Evolutionary conservation across 2,329 filamentous ascomycete species (phyloP).

Genomic region (Rhynchosporium graminicola): DNA sequence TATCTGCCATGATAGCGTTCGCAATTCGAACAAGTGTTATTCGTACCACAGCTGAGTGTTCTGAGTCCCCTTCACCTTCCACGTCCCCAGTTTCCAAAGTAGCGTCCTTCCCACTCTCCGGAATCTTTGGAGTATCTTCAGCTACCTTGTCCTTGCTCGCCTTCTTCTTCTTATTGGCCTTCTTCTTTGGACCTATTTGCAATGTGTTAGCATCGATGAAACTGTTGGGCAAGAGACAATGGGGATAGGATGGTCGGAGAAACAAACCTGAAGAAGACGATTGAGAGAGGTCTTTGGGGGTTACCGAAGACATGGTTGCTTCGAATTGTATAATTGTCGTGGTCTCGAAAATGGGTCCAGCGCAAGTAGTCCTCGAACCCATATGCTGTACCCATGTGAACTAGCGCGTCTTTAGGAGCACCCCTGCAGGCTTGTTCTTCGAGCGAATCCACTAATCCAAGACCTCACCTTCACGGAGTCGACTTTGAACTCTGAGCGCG

Average conservation of each 20-base stretch:
- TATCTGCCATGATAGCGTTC: slow-evolving; percentile 17
- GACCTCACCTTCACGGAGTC: not conserved
- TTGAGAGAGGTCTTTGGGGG: slow-evolving; percentile 36
- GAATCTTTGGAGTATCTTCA: slow-evolving; percentile 40
- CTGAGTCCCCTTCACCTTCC: slow-evolving; percentile 46
- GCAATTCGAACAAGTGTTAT: slow-evolving; percentile 40
- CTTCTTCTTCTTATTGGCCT: slow-evolving; percentile 59
- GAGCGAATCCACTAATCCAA: not conserved
- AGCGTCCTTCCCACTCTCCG: slow-evolving; percentile 41
- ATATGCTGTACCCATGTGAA: not conserved
- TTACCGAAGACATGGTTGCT: slow-evolving; percentile 38
- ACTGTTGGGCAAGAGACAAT: not conserved
- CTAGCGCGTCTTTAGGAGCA: not conserved
- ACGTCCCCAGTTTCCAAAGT: slow-evolving; percentile 44
- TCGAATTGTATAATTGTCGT: slow-evolving; percentile 5
- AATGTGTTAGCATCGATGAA: slow-evolving; percentile 32
- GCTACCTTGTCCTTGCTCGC: slow-evolving; percentile 46
- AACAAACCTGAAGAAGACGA: slow-evolving; percentile 38
- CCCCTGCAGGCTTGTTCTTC: not conserved
- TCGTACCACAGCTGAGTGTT: slow-evolving; percentile 39
- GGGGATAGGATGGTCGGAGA: slow-evolving; percentile 8
- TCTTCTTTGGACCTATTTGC: slow-evolving; percentile 50
- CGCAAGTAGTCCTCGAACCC: slow-evolving; percentile 6
- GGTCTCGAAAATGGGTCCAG: not conserved
- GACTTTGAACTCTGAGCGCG: not conserved